A percentile compares a stretch with the other conserved stretches of the same genome.
Evolutionary conservation across 306 rosid species (phyloP).

Genomic region (Calophaca sinica): DNA sequence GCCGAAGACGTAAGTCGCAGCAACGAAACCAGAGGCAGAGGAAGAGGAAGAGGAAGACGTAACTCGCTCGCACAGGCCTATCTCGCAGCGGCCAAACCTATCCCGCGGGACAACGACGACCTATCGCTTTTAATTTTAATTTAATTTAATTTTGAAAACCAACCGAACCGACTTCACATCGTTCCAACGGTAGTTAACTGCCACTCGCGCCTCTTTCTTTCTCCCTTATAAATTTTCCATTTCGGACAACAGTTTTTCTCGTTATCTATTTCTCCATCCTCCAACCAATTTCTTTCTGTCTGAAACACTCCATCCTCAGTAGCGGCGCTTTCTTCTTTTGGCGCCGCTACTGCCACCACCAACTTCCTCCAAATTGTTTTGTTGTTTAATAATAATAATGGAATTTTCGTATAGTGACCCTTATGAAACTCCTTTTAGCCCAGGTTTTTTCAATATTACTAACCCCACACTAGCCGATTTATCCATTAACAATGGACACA

Average conservation of each 20-base stretch:
- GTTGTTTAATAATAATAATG: conserved; percentile 37
- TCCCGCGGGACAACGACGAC: too few species aligned
- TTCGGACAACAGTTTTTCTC: not conserved
- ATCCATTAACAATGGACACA: not conserved
- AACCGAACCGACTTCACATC: not conserved
- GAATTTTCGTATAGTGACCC: conserved; percentile 48
- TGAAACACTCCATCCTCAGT: not conserved
- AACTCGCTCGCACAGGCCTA: too few species aligned
- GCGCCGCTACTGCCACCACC: conserved; percentile 52
- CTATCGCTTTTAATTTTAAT: too few species aligned
- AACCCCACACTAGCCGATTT: conserved; percentile 42
- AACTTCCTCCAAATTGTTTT: not conserved
- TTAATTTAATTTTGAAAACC: too few species aligned
- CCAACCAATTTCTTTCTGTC: conserved; percentile 23
- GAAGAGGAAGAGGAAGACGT: too few species aligned
- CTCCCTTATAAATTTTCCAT: conserved; percentile 3
- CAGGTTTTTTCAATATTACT: conserved; percentile 27
- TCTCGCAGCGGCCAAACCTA: too few species aligned
- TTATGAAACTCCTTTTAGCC: conserved; percentile 36
- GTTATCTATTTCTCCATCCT: not conserved
- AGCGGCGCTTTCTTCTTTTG: conserved; percentile 44
- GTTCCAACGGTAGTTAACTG: conserved; percentile 57
- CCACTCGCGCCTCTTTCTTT: conserved; percentile 48
- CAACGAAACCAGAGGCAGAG: too few species aligned
- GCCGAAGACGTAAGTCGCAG: too few species aligned